Conservation (phyloP, 2,329 filamentous ascomycete genomes). For the Ophiocordyceps camponoti-saundersi region DNA sequence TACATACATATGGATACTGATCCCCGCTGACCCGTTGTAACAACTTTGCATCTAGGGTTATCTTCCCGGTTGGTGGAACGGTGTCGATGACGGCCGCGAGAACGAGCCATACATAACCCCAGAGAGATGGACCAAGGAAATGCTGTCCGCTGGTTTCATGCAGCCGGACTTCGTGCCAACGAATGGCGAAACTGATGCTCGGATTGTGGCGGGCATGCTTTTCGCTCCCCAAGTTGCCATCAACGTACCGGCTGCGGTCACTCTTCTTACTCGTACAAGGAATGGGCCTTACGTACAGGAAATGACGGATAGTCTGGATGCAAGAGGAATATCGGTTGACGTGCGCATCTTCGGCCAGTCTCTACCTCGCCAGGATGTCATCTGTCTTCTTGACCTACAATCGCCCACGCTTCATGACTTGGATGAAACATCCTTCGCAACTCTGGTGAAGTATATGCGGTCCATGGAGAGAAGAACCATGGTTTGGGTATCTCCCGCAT, state of each 20-base stretch:
- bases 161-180: not conserved
- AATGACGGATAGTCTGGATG: too few relatives aligned
- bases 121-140: conserved; percentile 10
- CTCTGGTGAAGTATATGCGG: conserved; percentile 6
- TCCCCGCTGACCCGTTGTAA: too few relatives aligned
- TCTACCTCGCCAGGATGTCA: too few relatives aligned
- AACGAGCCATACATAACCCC: conserved; percentile 10
- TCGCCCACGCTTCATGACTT: conserved; percentile 4
- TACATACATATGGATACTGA: too few relatives aligned
- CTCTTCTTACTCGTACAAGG: not conserved
- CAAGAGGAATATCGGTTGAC: too few relatives aligned
- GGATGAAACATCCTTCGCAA: conserved; percentile 1
- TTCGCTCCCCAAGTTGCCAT: not conserved
- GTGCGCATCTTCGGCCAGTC: too few relatives aligned
- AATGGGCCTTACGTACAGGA: too few relatives aligned
- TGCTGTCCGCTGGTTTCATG: conserved; percentile 10
- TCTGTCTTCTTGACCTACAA: conserved; percentile 2
- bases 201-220: not conserved
- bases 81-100: conserved; percentile 9
- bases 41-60: conserved; percentile 5
- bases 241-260: not conserved
- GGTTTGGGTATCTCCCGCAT: conserved; percentile 2
- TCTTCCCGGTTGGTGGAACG: conserved; percentile 18
- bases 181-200: not conserved
- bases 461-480: not conserved